Conservation (phyloP, 768 basidiomycete species). For the Naganishia kalamii region DNA sequence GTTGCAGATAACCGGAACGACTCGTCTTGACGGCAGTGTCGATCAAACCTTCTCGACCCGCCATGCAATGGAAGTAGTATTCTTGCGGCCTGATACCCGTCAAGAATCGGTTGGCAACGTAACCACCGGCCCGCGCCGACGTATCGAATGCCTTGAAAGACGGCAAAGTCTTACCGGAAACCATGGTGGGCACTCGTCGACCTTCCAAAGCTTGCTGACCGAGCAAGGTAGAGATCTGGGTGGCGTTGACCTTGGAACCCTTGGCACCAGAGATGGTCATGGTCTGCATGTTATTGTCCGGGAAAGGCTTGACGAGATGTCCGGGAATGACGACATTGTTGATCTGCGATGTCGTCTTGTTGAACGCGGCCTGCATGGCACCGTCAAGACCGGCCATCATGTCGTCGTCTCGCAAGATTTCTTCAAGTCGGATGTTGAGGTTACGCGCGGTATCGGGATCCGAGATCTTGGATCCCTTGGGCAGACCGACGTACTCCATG, state of each 20-base stretch:
- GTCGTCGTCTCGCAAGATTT: constrained; percentile 85
- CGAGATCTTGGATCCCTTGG: constrained; percentile 51
- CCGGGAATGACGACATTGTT: constrained; percentile 79
- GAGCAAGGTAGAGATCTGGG: constrained; percentile 94
- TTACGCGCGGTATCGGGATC: constrained; percentile 45
- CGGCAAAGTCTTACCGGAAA: constrained; percentile 95
- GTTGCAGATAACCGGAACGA: constrained; percentile 94
- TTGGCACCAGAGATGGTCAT: constrained; percentile 99
- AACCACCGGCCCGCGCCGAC: constrained; percentile 95
- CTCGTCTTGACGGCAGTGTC: constrained; percentile 99
- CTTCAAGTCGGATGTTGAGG: constrained; percentile 62
- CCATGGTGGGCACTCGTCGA: constrained; percentile 97
- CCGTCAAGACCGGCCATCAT: constrained; percentile 94
- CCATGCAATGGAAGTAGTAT: constrained; percentile 99
- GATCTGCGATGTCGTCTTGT: constrained; percentile 81
- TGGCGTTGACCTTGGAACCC: constrained; percentile 92
- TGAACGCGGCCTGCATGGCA: constrained; percentile 47
- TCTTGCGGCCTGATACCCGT: constrained; percentile 97
- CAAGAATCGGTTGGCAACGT: constrained; percentile 95
- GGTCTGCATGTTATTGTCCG: constrained; percentile 97
- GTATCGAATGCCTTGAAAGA: constrained; percentile 97
- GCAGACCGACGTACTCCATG: constrained; percentile 58
- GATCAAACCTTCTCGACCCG: constrained; percentile 95
- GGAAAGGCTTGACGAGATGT: constrained; percentile 85
- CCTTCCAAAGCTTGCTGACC: constrained; percentile 98